Percentiles rank a stretch among this genome's conserved stretches.
phyloP scores from a whole-genome alignment of 164 flowering plant genomes.

The Vitis vinifera region ASM3070453v1 NC_081806.1:1215001-1215500 shows the following conservation, averaged over 20 bases:
- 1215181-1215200: constrained; percentile 12
- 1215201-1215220: constrained; percentile 12
- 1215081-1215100: constrained; percentile 26
- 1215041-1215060: constrained; percentile 28
- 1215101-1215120: constrained; percentile 12
- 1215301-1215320: constrained; percentile 78
- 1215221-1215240: constrained; percentile 43
- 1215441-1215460: constrained; percentile 76
- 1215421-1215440: constrained; percentile 81
- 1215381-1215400: constrained; percentile 79
- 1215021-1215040: constrained; percentile 32
- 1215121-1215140: constrained; percentile 7
- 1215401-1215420: constrained; percentile 90
- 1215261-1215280: constrained; percentile 31
- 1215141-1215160: constrained; percentile 22
- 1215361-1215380: constrained; percentile 61
- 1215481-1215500: constrained; percentile 82
- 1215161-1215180: constrained; percentile 34
- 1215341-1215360: constrained; percentile 51
- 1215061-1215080: constrained; percentile 29
- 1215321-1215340: constrained; percentile 78
- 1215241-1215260: constrained; percentile 40
- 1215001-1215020: constrained; percentile 27
- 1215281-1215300: constrained; percentile 75
- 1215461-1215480: constrained; percentile 63